Evolutionary conservation across 2,329 filamentous ascomycete species (phyloP), one percentile per base, ranked within the genome.

Genomic region (Aspergillus niger): DNA sequence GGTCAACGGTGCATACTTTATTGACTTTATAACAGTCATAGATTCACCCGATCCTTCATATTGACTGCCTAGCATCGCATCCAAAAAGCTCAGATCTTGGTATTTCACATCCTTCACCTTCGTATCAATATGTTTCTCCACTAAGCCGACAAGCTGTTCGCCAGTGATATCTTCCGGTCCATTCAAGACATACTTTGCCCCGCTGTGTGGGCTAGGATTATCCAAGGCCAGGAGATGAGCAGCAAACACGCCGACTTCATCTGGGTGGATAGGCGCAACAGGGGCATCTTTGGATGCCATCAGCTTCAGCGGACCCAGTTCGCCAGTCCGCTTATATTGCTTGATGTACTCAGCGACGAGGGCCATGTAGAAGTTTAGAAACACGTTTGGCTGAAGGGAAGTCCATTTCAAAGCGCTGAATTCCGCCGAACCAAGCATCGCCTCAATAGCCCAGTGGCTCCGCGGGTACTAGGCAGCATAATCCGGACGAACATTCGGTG

Each of bases 371-470:
- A 72, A 63, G 51, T 28, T 47, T 8, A 60, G 36, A 51, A 77
- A 78, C 3, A 67, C 2, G 22, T 80, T 80, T 0, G 77, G 71
- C 63, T 77, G 77, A 5, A 81, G 67, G 0, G 77, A 80, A 0
- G 76, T 77, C 76, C 75, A 80, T 10, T 70, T 68, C 48, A 81
- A 57, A 3, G 30, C 17, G 8, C 58, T 44, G 52, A 79, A 80
- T 54, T 77, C 75, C 0, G 73, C 70, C 32, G 76, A 70, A 55
- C 62, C 58, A 3, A 80, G 68, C 43, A 80, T 56, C 5, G 67
- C 20, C 63, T 81, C 78, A 17, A 81, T 74, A 0, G 79, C 79
- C 77, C 77, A 80, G 51, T 81, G 77, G 0, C 65, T 38, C 5
- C 78, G 70, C 3, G 73, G 52, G 55, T 80, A 80, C 63, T 76